Conservation (phyloP, 2,329 filamentous ascomycete species). For the Aureobasidium sp. region DNA sequence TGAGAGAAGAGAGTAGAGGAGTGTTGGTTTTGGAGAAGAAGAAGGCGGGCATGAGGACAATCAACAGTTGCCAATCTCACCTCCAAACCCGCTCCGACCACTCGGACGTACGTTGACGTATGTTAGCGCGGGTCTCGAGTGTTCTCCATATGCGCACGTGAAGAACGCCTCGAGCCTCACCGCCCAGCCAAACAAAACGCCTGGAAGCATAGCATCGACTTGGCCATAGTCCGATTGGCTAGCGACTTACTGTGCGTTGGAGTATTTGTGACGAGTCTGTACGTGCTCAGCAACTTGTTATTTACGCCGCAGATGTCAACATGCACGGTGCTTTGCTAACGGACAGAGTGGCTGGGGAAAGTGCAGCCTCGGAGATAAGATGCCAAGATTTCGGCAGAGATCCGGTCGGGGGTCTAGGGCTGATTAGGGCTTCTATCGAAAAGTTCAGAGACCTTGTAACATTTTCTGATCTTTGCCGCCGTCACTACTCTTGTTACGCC, state of each 20-base stretch:
- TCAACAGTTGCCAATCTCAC: slow-evolving; percentile 3
- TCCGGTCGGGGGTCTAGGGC: not conserved
- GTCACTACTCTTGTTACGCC: not conserved
- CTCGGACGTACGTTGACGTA: slow-evolving; percentile 6
- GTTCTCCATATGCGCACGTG: not conserved
- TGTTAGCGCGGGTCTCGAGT: not conserved
- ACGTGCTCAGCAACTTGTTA: not conserved
- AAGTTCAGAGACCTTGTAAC: not conserved
- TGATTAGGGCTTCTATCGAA: not conserved
- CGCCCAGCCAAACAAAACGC: no score
- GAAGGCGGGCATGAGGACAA: not conserved
- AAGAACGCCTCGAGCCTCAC: not conserved
- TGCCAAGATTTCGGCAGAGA: not conserved
- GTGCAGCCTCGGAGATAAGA: slow-evolving; percentile 1
- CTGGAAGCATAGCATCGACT: not conserved
- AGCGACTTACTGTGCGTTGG: no score
- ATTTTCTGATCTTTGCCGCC: slow-evolving; percentile 11
- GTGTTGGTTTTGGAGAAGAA: not conserved
- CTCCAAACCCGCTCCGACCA: not conserved
- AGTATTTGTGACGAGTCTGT: not conserved
- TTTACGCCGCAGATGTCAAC: not conserved
- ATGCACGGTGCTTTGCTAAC: not conserved
- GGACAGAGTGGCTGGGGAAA: not conserved
- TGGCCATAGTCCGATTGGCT: not conserved
- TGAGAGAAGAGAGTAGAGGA: not conserved